Conservation (phyloP, 1,139 yeast species). For the Williopsis jadinii region DNA sequence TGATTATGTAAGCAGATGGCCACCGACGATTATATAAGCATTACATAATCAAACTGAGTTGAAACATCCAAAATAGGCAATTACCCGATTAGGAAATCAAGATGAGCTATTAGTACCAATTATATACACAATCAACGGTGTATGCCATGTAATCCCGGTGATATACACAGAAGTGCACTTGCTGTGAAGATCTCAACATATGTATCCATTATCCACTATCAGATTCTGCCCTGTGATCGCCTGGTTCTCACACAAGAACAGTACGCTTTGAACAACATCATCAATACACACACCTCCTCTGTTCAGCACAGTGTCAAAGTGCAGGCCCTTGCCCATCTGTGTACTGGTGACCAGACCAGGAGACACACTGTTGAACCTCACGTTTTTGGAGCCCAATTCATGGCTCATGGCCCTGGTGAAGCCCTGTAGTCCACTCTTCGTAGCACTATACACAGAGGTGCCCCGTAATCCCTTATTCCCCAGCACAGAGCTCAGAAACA, state of each 20-base stretch:
- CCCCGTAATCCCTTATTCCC: constrained; percentile 50
- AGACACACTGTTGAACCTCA: constrained; percentile 57
- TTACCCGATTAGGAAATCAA: too few relatives aligned
- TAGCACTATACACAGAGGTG: constrained; percentile 68
- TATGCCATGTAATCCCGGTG: too few relatives aligned
- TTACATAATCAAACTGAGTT: too few relatives aligned
- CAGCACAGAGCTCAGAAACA: constrained; percentile 72
- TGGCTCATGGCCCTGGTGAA: constrained; percentile 57
- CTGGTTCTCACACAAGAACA: constrained; percentile 26
- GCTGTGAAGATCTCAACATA: constrained; percentile 7
- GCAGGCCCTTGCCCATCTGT: constrained; percentile 43
- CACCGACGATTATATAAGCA: too few relatives aligned
- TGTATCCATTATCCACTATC: constrained; percentile 24
- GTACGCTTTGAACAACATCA: constrained; percentile 21
- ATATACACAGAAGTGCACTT: background rate
- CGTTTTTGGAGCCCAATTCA: constrained; percentile 46
- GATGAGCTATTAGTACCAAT: too few relatives aligned
- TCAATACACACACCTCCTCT: constrained; percentile 29
- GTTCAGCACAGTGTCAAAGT: constrained; percentile 18
- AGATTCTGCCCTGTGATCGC: constrained; percentile 36
- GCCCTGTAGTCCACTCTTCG: constrained; percentile 72
- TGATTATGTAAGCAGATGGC: too few relatives aligned
- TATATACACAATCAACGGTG: too few relatives aligned
- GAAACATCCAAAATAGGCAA: too few relatives aligned
- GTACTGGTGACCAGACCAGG: constrained; percentile 76